Evolutionary conservation across 768 basidiomycete genomes (phyloP), one percentile per base, ranked within the genome.

Genomic region (Rhodotorula babjevae): DNA sequence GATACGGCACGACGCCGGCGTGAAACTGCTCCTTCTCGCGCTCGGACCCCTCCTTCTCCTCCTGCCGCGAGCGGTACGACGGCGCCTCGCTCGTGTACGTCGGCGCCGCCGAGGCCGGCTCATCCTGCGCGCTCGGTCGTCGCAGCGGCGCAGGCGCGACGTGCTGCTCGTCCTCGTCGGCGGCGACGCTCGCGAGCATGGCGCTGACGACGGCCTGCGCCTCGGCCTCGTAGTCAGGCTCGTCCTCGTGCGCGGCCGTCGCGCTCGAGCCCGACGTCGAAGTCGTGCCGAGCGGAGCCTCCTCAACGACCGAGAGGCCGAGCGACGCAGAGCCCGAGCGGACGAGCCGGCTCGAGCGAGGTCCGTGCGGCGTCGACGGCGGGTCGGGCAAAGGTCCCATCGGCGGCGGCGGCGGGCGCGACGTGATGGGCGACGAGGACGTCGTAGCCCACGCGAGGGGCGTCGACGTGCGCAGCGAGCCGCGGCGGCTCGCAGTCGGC

Each of bases 401-500:
- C 12, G 27, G 3, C n/a, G 53, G n/a, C 12, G 27, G 3, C n/a
- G 53, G n/a, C 40, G 33, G 57, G 53, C 16, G 15, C 10, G 61
- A 50, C 4, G 40, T 70, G 57, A 63, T 44, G 5, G 62, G 58
- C n/a, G 68, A 60, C 14, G 56, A 23, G 9, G 68, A 59, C 1
- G 58, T 69, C 18, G 68, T 64, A 1, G 68, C 63, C 50, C 60
- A 69, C n/a, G 53, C 53, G n/a, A 55, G n/a, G 3, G n/a, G 27
- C 12, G 53, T 15, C n/a, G 53, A 29, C 11, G 59, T 25, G 49
- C 40, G 69, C 31, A 44, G 29, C 21, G 69, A 65, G 19, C 59
- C 69, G n/a, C 44, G 50, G 2, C 69, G 69, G 53, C 47, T 52
- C 36, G n/a, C 36, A 15, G 42, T 7, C 0, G 36, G 69, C 60